Evolutionary conservation across 164 flowering plant genomes (phyloP), one percentile per base, ranked within the genome.

Genomic region (Macadamia integrifolia): DNA sequence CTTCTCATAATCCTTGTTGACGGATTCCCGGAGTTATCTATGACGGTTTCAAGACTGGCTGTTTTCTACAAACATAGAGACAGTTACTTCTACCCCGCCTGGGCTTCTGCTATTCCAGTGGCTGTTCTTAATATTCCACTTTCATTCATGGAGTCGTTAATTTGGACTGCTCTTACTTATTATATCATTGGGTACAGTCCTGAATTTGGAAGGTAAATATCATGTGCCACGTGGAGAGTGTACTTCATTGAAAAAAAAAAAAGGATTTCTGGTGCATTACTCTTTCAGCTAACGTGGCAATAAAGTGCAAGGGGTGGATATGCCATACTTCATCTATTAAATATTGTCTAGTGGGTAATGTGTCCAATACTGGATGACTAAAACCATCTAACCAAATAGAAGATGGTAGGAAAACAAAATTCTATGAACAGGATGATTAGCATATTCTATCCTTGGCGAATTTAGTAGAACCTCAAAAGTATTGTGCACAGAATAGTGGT

Each of bases 121-220:
- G 62, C 78, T 14, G 75, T 86, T 15, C 72, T 81, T 3, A 84
- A 81, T 75, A 72, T 84, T 58, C 87, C 90, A 48, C 59, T 82
- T 46, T 81, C 87, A 4, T 12, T 86, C 17, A 14, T 77, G 60
- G 86, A 82, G 50, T 65, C 90, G 30, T 31, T 76, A 18, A 43
- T 86, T 30, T 86, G 87, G 87, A 81, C 83, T 12, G 53, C 71
- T 61, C 55, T 80, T 6, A 85, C 88, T 49, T 81, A 85, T 68
- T 87, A 83, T 75, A 84, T 78, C n/a, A 80, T 87, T 60, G 86
- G 88, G 1, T 86, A 76, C 60, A 79, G 75, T 69, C 87, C 92
- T 46, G 83, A 85, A 69, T 55, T 66, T 28, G 65, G 58, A 63
- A 81, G 88, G 88, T 81, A 48, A 73, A 69, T 14, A 10, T 5